Evolutionary conservation across 192 early-diverging fungal species (phyloP), one percentile per base, ranked within the genome.

Genomic region (Rhizophagus sp.): DNA sequence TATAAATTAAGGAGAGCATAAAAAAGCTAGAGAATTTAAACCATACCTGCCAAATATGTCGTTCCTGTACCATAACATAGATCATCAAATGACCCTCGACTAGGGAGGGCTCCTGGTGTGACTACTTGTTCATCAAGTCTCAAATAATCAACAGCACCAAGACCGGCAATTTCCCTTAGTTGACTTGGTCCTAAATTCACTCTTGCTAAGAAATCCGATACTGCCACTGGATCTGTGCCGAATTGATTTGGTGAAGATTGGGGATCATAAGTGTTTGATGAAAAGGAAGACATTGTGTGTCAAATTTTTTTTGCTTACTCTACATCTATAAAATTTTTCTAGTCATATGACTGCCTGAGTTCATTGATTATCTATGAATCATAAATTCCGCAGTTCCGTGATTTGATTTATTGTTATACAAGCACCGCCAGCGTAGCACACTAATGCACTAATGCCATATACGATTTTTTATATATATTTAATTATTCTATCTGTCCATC

Each of bases 11-110:
- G 9, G 34, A 34, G 22, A 19, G 17, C 2, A 68, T 44, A 30
- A 72, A 34, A 30, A 17, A 30, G 22, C 22, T 57, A 33, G 22
- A 19, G 69, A 33, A 25, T 2, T 9, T 22, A 36, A 15, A 19
- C 7, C 81, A 65, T 83, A 62, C 93, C 94, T 47, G 90, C 83
- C 74, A 95, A 85, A 81, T 95, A 95, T 81, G 92, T 89, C 8
- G 92, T 89, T 17, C 94, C 94, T 8, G 93, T 94, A 62, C 94
- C 94, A 84, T 95, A 95, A 86, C 92, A 93, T 22, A 95, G 88
- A 85, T 94, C 93, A 79, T 95, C 94, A 57, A 89, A 87, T 89
- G 91, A 91, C 49, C 93, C 91, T 81, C 94, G 90, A 83, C 90
- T 91, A 63, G 94, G 92, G 74, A 93, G 72, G 41, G 87, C 80